phyloP scores from a whole-genome alignment of 768 basidiomycete genomes.

The Daedalea quercina region DNA sequence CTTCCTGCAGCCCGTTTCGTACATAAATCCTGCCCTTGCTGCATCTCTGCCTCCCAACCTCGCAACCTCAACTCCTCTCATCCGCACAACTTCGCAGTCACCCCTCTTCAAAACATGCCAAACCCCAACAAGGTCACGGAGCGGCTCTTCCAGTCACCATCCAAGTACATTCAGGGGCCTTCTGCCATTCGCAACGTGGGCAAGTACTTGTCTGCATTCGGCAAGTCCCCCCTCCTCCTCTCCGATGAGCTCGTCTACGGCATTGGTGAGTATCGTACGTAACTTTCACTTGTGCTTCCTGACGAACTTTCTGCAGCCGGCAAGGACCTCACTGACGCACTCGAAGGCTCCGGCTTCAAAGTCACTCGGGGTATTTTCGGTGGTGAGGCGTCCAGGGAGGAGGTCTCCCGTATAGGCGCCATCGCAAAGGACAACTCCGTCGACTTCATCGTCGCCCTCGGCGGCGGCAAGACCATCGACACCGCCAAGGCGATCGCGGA shows the following conservation, averaged over 20 bases:
- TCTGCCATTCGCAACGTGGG: constrained; percentile 25
- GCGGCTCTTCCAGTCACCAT: constrained; percentile 25
- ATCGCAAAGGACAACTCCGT: constrained; percentile 11
- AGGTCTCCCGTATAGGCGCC: constrained; percentile 18
- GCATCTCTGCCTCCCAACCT: neutral
- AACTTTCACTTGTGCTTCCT: neutral
- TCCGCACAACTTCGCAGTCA: neutral
- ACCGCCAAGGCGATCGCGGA: constrained; percentile 23
- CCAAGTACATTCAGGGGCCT: constrained; percentile 27
- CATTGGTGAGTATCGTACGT: constrained; percentile 17
- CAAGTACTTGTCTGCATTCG: constrained; percentile 20
- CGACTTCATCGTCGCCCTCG: constrained; percentile 26
- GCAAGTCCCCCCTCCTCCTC: constrained; percentile 19
- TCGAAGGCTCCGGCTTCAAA: constrained; percentile 17
- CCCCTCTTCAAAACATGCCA: constrained; percentile 6
- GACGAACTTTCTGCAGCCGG: constrained; percentile 17
- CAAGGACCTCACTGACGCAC: constrained; percentile 18
- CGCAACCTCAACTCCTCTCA: neutral
- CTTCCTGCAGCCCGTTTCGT: neutral
- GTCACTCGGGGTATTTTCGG: constrained; percentile 21
- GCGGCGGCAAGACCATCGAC: constrained; percentile 27
- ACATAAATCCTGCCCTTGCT: constrained; percentile 1
- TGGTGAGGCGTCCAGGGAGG: constrained; percentile 24
- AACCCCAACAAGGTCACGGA: constrained; percentile 21
- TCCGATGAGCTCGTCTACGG: constrained; percentile 23